Evolutionary conservation across 805 yeast genomes (phyloP).

Genomic region (Starmerella lactis-condensi): DNA sequence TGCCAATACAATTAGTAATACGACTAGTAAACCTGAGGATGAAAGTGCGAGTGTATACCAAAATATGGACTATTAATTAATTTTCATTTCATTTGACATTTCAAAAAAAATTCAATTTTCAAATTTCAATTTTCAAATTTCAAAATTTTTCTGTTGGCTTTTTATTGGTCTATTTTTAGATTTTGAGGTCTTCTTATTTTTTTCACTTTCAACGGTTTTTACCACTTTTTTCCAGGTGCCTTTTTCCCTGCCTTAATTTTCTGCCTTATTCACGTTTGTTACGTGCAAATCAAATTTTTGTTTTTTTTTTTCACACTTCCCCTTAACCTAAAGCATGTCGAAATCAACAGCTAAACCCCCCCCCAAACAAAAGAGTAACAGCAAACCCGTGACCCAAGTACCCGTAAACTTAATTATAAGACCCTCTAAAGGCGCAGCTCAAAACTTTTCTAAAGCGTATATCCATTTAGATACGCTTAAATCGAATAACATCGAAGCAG

Average conservation of each 20-base stretch:
- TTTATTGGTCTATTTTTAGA: no score
- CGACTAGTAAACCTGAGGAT: background rate
- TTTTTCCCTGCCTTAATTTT: no score
- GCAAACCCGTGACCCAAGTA: constrained; percentile 1
- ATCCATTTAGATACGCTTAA: constrained; percentile 17
- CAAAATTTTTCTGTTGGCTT: background rate
- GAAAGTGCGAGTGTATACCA: constrained; percentile 2
- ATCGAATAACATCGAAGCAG: constrained; percentile 17
- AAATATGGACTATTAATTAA: constrained; percentile 4
- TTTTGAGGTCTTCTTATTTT: no score
- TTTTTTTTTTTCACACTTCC: background rate
- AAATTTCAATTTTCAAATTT: background rate
- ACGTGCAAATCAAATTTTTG: background rate
- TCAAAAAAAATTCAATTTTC: background rate
- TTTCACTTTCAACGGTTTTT: no score
- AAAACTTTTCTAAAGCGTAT: constrained; percentile 16
- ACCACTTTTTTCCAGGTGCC: no score
- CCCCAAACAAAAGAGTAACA: background rate
- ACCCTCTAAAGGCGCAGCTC: constrained; percentile 12
- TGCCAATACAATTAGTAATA: background rate
- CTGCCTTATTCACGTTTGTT: no score
- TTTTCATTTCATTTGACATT: background rate
- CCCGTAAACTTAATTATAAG: constrained; percentile 16
- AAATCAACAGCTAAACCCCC: constrained; percentile 7
- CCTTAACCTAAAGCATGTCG: constrained; percentile 6